Evolutionary conservation across 441 rosid genomes (phyloP).

Genomic region (Erodium texanum): DNA sequence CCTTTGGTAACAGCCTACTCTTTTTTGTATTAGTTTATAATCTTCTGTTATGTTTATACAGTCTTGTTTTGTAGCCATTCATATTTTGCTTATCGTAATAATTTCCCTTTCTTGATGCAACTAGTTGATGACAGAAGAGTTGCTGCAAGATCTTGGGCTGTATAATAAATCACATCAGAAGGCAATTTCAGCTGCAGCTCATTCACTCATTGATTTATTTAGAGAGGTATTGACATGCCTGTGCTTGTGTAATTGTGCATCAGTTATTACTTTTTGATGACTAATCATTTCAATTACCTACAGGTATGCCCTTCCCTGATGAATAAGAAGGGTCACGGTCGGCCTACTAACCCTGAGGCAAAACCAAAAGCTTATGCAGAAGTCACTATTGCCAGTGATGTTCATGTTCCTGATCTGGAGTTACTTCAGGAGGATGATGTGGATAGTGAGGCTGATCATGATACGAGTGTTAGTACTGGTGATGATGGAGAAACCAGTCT

Average conservation of each 20-base stretch:
- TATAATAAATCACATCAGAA: conserved; percentile 84
- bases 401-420: conserved; percentile 60
- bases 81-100: background rate
- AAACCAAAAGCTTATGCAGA: conserved; percentile 84
- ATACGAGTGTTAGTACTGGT: conserved; percentile 16
- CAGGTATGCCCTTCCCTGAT: conserved; percentile 83
- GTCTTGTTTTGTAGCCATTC: background rate
- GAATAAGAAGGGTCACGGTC: conserved; percentile 88
- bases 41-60: background rate
- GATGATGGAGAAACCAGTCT: conserved; percentile 28
- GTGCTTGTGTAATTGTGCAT: background rate
- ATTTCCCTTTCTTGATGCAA: background rate
- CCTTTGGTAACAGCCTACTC: conserved; percentile 50
- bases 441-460: conserved; percentile 21
- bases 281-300: conserved; percentile 18
- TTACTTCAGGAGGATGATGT: conserved; percentile 37
- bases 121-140: conserved; percentile 90
- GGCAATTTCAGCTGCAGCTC: conserved; percentile 77
- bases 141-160: conserved; percentile 85
- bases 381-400: conserved; percentile 37
- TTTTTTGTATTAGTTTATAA: too few species aligned
- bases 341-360: conserved; percentile 58
- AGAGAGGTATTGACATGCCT: conserved; percentile 55
- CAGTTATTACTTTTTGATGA: background rate
- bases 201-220: conserved; percentile 71